Evolutionary conservation across 352 stramenopile genomes (phyloP), one percentile per base, ranked within the genome.

Genomic region (Phytophthora citrophthora): DNA sequence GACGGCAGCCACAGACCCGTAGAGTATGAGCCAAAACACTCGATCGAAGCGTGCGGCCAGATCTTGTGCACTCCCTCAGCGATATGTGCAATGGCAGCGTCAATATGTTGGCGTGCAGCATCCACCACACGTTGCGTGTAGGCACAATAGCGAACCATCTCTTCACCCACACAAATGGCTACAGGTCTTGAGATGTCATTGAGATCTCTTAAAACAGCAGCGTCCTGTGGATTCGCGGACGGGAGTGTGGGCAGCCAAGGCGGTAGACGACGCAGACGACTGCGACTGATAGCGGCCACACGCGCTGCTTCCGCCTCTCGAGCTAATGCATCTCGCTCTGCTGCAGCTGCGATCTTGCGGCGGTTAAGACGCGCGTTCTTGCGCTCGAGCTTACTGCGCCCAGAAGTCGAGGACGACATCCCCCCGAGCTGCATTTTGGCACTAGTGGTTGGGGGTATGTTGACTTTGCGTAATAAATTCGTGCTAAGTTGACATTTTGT

Each of bases 1-100:
- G 85, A 91, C 6, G 90, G 89, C 27, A 95, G 76, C 86, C 89
- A 96, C n/a, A 97, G 74, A 0, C 86, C 90, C 18, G 76, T 96
- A 18, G 84, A 83, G 45, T 93, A 96, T 46, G 86, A 96, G 12
- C 90, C 90, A 68, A 93, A 96, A 61, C 83, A 90, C 52, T 69
- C 75, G 43, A 94, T 77, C 0, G 63, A 81, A 13, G 86, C 85
- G 13, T 90, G 79, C 26, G 88, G 88, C 86, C 88, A 96, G 44
- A 93, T 83, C 47, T 69, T 66, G 54, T 87, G 68, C 51, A 95
- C 83, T 4, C 74, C 76, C 20, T 79, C 69, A 3, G 81, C 76
- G 41, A 95, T 88, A 43, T 86, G 82, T 44, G 69, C 78, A 40
- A 93, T 84, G 39, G 83, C 86, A n/a, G 81, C 83, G 36, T 93